Evolutionary conservation across 2,329 filamentous ascomycete species (phyloP).

Genomic region (Aspergillus sp.): DNA sequence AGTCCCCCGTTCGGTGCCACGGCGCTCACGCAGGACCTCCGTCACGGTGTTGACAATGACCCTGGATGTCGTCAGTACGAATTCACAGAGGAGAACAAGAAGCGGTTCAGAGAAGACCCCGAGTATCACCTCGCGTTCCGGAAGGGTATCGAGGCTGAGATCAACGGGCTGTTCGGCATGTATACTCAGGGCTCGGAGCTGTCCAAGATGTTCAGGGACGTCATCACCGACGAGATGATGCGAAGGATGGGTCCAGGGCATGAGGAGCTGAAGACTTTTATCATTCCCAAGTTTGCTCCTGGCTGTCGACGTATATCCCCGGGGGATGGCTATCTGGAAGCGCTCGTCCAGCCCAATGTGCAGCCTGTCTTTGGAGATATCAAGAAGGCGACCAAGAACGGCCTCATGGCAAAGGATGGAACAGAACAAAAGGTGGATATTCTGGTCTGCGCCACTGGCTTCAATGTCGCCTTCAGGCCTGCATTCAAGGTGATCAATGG

Average conservation of each 20-base stretch:
- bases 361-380: neutral
- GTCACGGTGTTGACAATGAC: neutral
- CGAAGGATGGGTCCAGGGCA: neutral
- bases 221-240: conserved; percentile 3
- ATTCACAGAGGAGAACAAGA: conserved; percentile 21
- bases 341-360: neutral
- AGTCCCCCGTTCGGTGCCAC: conserved; percentile 1
- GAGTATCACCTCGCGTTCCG: conserved; percentile 18
- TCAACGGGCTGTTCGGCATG: conserved; percentile 20
- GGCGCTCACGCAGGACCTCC: neutral
- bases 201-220: neutral
- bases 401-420: neutral
- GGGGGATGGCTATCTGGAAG: conserved; percentile 7
- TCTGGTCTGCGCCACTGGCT: neutral
- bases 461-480: neutral
- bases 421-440: conserved; percentile 6
- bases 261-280: neutral
- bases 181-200: conserved; percentile 1
- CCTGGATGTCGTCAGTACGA: neutral
- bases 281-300: neutral
- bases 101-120: conserved; percentile 14
- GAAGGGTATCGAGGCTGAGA: conserved; percentile 19
- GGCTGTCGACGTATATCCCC: conserved; percentile 6
- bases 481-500: conserved; percentile 1
- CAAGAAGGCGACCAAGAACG: neutral